Base-by-base conservation (phyloP, 345 rosid species). In the Syzygium oleosum region DNA sequence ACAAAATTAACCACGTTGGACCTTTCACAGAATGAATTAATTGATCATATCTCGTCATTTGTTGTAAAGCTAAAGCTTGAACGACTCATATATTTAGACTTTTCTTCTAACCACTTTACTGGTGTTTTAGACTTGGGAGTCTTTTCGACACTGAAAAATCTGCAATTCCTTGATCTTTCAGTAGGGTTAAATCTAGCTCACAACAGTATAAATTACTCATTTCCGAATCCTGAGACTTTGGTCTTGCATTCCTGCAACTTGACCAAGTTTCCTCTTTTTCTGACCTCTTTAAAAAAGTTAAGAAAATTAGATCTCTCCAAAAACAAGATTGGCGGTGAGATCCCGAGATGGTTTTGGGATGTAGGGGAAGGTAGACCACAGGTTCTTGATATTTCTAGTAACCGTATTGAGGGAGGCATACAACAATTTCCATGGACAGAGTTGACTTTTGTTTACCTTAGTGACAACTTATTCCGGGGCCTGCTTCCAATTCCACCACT, bases 161-260 rank as follows among this genome's bases (percentile, higher is more conserved):
- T 61, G 0, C 73, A 13, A 27, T 8, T 0, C 34, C 73, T n/a
- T 13, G 0, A 9, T 14, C 34, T 61, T 12, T n/a, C 34, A 3
- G 9, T 61, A 12, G 73, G n/a, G 73, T 8, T 61, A 61, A 61
- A n/a, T 61, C 17, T 12, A 61, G 15, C 2, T 6, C 14, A 13
- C 73, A n/a, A n/a, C 5, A n/a, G 10, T 29, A n/a, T 63, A 38
- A 63, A 63, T 29, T 7, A n/a, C 34, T n/a, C 38, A 63, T 63
- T 63, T 63, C 38, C 77, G 2, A 29, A 63, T 10, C 77, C 14
- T 29, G 77, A 63, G 77, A 14, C 2, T 29, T 63, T 63, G 38
- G 19, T 0, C 19, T 63, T 63, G 77, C 4, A 1, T 63, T 63
- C 38, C 10, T 63, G 5, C 21, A 63, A 29, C 38, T 29, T 63